Base-by-base conservation (phyloP, 768 basidiomycete species). In the Psilocybe cubensis region DNA sequence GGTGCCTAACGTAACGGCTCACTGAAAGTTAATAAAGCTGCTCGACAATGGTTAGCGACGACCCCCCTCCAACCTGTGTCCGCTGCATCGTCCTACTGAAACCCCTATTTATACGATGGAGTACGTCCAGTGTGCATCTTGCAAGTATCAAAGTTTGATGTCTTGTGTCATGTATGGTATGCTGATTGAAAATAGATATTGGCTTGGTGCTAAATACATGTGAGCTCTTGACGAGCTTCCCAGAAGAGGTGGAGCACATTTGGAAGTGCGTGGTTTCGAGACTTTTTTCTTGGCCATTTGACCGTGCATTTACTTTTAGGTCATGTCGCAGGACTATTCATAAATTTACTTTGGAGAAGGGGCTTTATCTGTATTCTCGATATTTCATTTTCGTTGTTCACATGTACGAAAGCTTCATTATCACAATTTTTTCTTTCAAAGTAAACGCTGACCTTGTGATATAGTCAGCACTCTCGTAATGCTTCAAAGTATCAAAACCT, bases 171-270 rank as follows among this genome's bases (percentile, higher is more conserved):
- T 11, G 6, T 24, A 35, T 25, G 14, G 20, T 2, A 12, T 55
- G 20, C 8, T 27, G 44, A 2, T 28, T 6, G 4, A 4, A 35
- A 8, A 20, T 43, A 59, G 58, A 23, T 38, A 25, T 28, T 10
- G 54, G 41, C 3, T 25, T 45, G 9, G 41, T 56, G 40, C 17
- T 59, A 31, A 59, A 52, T 18, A 24, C 43, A 11, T 59, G 27
- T 21, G 58, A 59, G 18, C 41, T 52, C 11, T 14, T 55, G 6
- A 46, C 21, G 18, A 25, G 50, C 24, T 40, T 59, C 29, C 41
- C 46, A 14, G 54, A 59, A 31, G 58, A 59, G 23, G 47, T 59
- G 21, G 33, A 55, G 11, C 51, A 43, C 25, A 50, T 59, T n/a
- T 59, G 58, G 58, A 40, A 20, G 54, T 59, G 25, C 27, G 48